Conservation (phyloP, 2,329 filamentous ascomycete species). For the Ilyonectria mors-panacis region DNA sequence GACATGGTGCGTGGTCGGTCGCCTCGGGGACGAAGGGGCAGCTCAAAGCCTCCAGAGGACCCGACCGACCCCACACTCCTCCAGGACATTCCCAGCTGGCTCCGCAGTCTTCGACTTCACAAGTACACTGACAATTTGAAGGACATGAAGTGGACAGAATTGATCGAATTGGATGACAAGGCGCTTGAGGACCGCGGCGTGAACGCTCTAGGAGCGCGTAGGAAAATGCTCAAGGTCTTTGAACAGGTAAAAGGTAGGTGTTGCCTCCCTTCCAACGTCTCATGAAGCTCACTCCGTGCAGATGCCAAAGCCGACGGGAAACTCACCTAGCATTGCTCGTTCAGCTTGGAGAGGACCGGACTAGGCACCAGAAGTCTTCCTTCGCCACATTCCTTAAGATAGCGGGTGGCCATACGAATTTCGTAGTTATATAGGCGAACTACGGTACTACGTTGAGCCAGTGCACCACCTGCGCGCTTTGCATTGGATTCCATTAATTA, state of each 20-base stretch:
- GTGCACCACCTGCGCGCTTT: slow-evolving; percentile 10
- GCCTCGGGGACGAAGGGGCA: slow-evolving; percentile 91
- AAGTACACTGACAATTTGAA: slow-evolving; percentile 99
- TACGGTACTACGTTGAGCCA: slow-evolving; percentile 14
- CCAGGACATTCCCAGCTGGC: slow-evolving; percentile 96
- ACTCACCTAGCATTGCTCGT: slow-evolving; percentile 60
- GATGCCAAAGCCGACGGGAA: slow-evolving; percentile 84
- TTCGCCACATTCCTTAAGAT: slow-evolving; percentile 24
- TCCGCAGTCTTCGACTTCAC: slow-evolving; percentile 93
- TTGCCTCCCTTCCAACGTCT: neutral
- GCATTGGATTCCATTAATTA: slow-evolving; percentile 33
- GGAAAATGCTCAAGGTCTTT: slow-evolving; percentile 99
- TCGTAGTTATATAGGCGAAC: slow-evolving; percentile 26
- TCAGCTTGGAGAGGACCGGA: slow-evolving; percentile 18
- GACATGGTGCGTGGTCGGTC: slow-evolving; percentile 93
- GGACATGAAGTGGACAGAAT: slow-evolving; percentile 95
- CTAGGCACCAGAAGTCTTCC: neutral
- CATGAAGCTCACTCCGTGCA: slow-evolving; percentile 50
- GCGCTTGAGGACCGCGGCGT: slow-evolving; percentile 94
- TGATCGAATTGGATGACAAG: slow-evolving; percentile 93
- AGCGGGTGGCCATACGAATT: slow-evolving; percentile 15
- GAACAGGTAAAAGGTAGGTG: slow-evolving; percentile 87
- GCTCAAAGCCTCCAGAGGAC: slow-evolving; percentile 97
- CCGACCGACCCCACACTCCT: slow-evolving; percentile 92
- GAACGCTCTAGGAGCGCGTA: slow-evolving; percentile 92